A percentile compares a stretch with the other conserved stretches of the same genome.
Conservation (phyloP, 306 rosid genomes). For the Prunus armeniaca region DNA sequence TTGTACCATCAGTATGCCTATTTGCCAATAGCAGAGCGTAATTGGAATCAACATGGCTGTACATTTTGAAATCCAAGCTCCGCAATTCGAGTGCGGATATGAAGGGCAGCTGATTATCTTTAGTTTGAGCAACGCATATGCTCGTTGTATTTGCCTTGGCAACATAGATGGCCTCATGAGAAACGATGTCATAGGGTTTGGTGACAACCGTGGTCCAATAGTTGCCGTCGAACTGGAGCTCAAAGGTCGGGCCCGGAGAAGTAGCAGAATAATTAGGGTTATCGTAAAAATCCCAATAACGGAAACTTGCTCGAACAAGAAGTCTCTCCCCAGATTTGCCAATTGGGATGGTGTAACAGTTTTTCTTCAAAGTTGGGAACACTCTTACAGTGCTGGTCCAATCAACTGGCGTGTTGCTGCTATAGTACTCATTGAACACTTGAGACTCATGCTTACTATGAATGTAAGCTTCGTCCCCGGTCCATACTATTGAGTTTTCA, state of each 20-base stretch:
- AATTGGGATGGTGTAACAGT: background rate
- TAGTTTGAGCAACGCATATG: background rate
- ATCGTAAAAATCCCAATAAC: background rate
- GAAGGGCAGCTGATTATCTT: background rate
- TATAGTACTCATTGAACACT: background rate
- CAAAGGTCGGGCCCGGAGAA: background rate
- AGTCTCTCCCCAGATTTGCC: background rate
- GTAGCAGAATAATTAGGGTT: background rate
- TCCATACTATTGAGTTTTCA: background rate
- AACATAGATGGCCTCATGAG: background rate
- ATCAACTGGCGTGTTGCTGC: background rate
- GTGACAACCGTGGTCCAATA: background rate
- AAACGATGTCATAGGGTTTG: background rate
- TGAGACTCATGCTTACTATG: background rate
- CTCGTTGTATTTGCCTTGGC: background rate
- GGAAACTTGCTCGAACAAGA: background rate
- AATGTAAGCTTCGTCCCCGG: background rate
- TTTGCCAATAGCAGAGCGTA: background rate
- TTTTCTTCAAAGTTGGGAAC: background rate
- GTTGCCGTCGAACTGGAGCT: background rate
- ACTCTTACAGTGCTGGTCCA: background rate
- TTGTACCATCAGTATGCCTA: background rate
- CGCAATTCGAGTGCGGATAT: background rate
- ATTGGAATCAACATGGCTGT: background rate
- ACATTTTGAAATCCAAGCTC: background rate